Conservation (phyloP, 441 rosid species). For the Hura crepitans region DNA sequence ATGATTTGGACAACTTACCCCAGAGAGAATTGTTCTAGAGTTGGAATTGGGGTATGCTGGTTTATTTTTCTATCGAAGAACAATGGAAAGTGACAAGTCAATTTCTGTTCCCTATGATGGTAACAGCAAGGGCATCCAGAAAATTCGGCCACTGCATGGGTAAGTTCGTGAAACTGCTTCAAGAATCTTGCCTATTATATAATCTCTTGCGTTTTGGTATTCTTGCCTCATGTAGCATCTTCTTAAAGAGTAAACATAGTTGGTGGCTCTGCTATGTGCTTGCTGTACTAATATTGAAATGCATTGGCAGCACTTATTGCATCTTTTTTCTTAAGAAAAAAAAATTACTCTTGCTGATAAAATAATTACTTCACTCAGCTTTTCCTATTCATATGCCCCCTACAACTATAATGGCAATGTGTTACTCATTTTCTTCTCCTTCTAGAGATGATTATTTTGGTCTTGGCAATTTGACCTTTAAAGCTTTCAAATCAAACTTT, state of each 20-base stretch:
- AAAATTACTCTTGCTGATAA: background rate
- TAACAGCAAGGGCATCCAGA: conserved; percentile 42
- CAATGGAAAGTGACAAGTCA: conserved; percentile 68
- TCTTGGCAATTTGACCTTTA: background rate
- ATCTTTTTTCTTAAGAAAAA: too few relatives aligned
- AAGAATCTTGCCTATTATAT: background rate
- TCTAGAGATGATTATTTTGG: background rate
- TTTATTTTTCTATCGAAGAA: conserved; percentile 39
- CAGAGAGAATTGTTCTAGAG: conserved; percentile 41
- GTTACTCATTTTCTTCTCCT: background rate
- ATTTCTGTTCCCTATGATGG: conserved; percentile 56
- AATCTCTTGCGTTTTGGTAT: background rate
- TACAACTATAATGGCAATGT: background rate
- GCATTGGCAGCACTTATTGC: background rate
- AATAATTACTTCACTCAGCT: background rate
- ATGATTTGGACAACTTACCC: conserved; percentile 57
- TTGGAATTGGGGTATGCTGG: conserved; percentile 54
- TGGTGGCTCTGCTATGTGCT: background rate
- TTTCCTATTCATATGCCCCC: background rate
- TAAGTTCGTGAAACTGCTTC: conserved; percentile 29
- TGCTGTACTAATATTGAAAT: background rate
- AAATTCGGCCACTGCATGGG: conserved; percentile 65
- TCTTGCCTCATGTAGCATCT: background rate
- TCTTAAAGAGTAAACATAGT: background rate
- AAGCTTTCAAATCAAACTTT: background rate